A percentile compares a stretch with the other conserved stretches of the same genome.
Conservation (phyloP, 805 yeast genomes). For the Myxozyma vanderwaltii region DNA sequence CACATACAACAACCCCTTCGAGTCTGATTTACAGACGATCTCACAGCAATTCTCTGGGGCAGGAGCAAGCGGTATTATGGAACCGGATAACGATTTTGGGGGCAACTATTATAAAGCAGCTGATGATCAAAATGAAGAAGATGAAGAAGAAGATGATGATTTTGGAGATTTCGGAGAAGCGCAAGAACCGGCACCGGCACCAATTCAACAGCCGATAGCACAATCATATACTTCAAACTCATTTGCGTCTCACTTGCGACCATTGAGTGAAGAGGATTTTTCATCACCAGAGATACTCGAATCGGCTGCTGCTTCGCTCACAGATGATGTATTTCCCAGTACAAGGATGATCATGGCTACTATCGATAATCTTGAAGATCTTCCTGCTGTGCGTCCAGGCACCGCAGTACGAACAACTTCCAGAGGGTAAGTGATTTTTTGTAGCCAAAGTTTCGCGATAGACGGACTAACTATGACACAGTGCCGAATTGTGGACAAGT, state of each 20-base stretch:
- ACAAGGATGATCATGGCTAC: conserved; percentile 23
- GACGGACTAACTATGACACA: not conserved
- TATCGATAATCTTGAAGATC: conserved; percentile 8
- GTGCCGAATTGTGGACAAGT: conserved; percentile 45
- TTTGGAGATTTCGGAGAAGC: conserved; percentile 34
- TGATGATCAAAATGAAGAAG: conserved; percentile 1
- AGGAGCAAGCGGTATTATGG: not conserved
- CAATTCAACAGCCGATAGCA: not conserved
- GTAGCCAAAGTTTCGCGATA: not conserved
- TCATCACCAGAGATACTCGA: conserved; percentile 18
- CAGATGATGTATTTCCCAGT: conserved; percentile 19
- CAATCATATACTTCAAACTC: not conserved
- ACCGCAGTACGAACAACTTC: conserved; percentile 6
- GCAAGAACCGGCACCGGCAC: conserved; percentile 5
- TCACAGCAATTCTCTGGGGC: not conserved
- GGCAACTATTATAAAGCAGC: not conserved
- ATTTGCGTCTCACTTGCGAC: not conserved
- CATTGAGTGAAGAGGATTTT: conserved; percentile 14
- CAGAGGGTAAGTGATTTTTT: conserved; percentile 4
- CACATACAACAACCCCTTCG: conserved; percentile 1
- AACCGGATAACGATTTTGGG: not conserved
- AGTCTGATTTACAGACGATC: not conserved
- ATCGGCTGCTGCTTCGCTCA: conserved; percentile 17
- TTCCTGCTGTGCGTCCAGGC: conserved; percentile 10
- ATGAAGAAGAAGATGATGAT: conserved; percentile 23